Conservation (phyloP, 1,284 basidiomycete genomes). For the Marasmius fiardii region DNA sequence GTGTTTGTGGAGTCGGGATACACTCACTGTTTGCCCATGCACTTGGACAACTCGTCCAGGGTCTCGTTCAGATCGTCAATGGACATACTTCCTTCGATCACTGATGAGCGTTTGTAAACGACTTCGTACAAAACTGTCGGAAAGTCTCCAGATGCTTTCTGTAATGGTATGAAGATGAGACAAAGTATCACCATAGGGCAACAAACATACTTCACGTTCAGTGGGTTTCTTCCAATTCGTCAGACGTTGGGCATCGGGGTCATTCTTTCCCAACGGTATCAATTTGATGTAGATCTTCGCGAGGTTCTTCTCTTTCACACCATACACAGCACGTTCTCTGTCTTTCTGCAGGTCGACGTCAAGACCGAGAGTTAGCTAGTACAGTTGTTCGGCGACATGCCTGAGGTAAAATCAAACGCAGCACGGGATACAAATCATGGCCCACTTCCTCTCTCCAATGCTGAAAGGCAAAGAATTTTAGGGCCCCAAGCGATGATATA, state of each 20-base stretch:
- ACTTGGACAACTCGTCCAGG: slow-evolving; percentile 72
- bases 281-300: slow-evolving; percentile 89
- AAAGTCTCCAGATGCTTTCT: slow-evolving; percentile 82
- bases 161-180: neutral
- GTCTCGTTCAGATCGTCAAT: slow-evolving; percentile 79
- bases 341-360: slow-evolving; percentile 64
- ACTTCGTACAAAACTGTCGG: slow-evolving; percentile 83
- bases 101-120: slow-evolving; percentile 79
- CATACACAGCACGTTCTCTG: slow-evolving; percentile 84
- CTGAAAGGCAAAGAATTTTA: slow-evolving; percentile 33
- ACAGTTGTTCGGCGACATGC: slow-evolving; percentile 29
- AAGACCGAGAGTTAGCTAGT: slow-evolving; percentile 10
- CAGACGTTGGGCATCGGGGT: slow-evolving; percentile 76
- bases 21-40: slow-evolving; percentile 64
- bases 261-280: slow-evolving; percentile 75
- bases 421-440: slow-evolving; percentile 69
- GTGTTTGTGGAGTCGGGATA: neutral
- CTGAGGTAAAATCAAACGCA: slow-evolving; percentile 75
- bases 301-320: slow-evolving; percentile 87
- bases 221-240: slow-evolving; percentile 90
- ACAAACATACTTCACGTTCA: slow-evolving; percentile 47
- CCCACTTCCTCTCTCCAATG: slow-evolving; percentile 77
- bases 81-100: slow-evolving; percentile 71
- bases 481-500: neutral
- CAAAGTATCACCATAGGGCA: neutral